phyloP scores from a whole-genome alignment of 441 rosid genomes.

The Melastoma candidum region DNA sequence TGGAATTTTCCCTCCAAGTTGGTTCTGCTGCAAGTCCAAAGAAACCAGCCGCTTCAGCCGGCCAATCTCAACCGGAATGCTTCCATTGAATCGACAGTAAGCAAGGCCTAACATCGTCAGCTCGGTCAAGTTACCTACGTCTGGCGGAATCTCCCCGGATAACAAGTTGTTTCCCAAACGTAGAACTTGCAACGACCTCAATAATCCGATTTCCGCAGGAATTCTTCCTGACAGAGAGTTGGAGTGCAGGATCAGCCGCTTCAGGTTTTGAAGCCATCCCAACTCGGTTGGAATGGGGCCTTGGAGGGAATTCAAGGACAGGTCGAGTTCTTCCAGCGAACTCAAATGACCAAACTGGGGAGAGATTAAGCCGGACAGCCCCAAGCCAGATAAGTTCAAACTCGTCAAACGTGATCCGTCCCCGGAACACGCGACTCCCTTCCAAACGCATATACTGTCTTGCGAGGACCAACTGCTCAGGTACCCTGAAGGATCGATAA shows the following conservation, averaged over 20 bases:
- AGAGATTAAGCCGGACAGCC: conserved; percentile 59
- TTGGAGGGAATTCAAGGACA: conserved; percentile 45
- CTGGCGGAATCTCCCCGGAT: conserved; percentile 42
- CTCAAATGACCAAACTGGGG: conserved; percentile 31
- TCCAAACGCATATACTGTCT: conserved; percentile 53
- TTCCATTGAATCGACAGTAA: conserved; percentile 59
- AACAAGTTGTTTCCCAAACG: conserved; percentile 62
- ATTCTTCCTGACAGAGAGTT: conserved; percentile 59
- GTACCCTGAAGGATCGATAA: conserved; percentile 39
- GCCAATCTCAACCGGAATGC: conserved; percentile 68
- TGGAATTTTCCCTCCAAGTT: conserved; percentile 56
- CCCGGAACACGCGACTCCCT: conserved; percentile 51
- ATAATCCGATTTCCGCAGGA: conserved; percentile 52
- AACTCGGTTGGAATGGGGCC: conserved; percentile 64
- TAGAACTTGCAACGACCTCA: conserved; percentile 54
- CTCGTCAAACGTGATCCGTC: conserved; percentile 33
- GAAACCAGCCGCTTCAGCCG: conserved; percentile 35
- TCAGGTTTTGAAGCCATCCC: conserved; percentile 59
- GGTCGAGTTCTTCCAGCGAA: conserved; percentile 49
- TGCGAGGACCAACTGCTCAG: conserved; percentile 48
- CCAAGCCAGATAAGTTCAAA: conserved; percentile 49
- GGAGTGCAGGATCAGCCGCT: conserved; percentile 44
- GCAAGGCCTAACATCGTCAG: conserved; percentile 55
- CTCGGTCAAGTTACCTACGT: conserved; percentile 49
- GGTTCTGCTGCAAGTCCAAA: conserved; percentile 51